Evolutionary conservation across 306 rosid genomes (phyloP), one percentile per base, ranked within the genome.

Genomic region (Medicago arabica): DNA sequence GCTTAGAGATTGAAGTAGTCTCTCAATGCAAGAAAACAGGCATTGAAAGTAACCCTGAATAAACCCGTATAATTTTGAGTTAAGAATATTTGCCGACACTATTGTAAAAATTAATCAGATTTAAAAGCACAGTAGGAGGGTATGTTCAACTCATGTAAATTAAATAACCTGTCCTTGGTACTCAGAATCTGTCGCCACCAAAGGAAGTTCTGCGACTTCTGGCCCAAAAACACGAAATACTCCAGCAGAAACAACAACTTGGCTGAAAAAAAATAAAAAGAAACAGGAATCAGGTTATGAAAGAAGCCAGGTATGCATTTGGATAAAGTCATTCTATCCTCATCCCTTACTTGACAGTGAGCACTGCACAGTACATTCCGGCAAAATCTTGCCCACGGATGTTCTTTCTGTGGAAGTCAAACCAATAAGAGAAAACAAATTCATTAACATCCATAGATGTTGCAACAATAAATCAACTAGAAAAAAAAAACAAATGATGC

Each of bases 121-220:
- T 25, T 13, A 44, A 21, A 19, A 40, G 4, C 18, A 46, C 9
- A 8, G 13, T 2, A 43, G 41, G 3, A 43, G 18, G 60, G 7
- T 47, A 21, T 18, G 41, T 43, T 49, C 19, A 36, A 47, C 75
- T 23, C 0, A 44, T 18, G 12, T 6, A 44, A 82, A 59, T 11
- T 63, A 80, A 75, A 55, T 41, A 78, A 96, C 99, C 97, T 89
- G 92, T 85, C 97, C 96, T 82, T 92, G 97, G 69, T 34, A 83
- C 74, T 92, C 87, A 9, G 89, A 69, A 39, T 74, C 58, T n/a
- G 99, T 92, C 0, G 99, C 99, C 65, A 96, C 99, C 49, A 96
- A 80, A 5, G 99, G 99, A 78, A 96, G 98, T 86, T 96, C 99
- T 4, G 98, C 96, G 43, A 96, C 88, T 74, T 96, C 98, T 11